Evolutionary conservation across 2,329 filamentous ascomycete genomes (phyloP), one percentile per base, ranked within the genome.

Genomic region (Calonectria henricotiae): DNA sequence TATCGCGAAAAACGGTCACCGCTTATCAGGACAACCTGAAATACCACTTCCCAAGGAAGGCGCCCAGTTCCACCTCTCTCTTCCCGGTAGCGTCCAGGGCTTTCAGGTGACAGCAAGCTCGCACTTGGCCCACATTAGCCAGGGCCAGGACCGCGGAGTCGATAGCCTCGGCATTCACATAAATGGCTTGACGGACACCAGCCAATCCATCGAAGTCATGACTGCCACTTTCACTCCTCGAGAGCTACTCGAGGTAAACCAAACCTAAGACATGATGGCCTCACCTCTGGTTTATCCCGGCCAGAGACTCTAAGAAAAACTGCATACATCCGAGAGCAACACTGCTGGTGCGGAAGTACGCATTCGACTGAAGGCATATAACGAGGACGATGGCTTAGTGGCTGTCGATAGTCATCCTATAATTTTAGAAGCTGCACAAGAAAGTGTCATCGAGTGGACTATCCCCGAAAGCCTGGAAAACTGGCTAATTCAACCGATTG

Each of bases 51-150:
- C 27, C 25, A 51, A 51, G 17, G 47, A 51, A 5, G 47, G 47
- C 15, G 47, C 47, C n/a, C 47, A 51, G 47, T 51, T 51, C 11
- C 47, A 51, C 17, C 32, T 51, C 47, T 51, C 47, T 3, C 47
- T 51, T 51, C 47, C 47, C 3, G 47, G 47, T 3, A 51, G 47
- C 12, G 47, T 51, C 17, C 47, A 51, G 25, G 47, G 47, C 11
- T 51, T 51, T 27, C 47, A 20, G 15, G 47, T 15, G 13, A 51
- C 47, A n/a, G 15, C 47, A 7, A 27, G 9, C 27, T n/a, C 27
- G 47, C 25, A 20, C 27, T 32, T 30, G 47, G 47, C 17, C 15
- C 17, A 15, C 2, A 25, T 51, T 8, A 32, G 27, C 47, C 47
- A 51, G 27, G 30, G 25, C 27, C 25, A 51, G 13, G 47, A 51